These are phyloP conservation scores for Lithohypha guttulata DNA, from an alignment of 2,329 filamentous ascomycete species.

Conservation along the genomic window DNA sequence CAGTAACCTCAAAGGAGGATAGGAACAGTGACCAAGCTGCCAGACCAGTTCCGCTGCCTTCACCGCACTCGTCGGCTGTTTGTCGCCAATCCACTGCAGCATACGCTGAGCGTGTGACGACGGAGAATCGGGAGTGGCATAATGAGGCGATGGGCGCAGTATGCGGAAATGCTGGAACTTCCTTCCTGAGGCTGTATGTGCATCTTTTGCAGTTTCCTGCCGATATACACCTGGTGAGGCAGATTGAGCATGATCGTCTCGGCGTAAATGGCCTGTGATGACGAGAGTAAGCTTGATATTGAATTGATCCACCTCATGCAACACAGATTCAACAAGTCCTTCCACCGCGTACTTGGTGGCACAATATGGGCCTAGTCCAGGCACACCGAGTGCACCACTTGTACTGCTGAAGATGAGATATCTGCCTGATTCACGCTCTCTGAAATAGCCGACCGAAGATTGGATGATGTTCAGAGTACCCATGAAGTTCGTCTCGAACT, in stretches of 20 bases:
- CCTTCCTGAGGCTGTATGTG: conserved; percentile 17
- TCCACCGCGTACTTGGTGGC: conserved; percentile 97
- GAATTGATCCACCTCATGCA: conserved; percentile 86
- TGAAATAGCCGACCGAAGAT: conserved; percentile 75
- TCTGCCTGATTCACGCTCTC: conserved; percentile 61
- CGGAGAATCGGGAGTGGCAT: conserved; percentile 65
- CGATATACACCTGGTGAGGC: conserved; percentile 19
- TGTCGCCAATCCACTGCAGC: conserved; percentile 86
- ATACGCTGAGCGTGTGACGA: conserved; percentile 82
- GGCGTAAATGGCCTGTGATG: conserved; percentile 75
- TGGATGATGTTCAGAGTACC: conserved; percentile 91
- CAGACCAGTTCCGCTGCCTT: conserved; percentile 90
- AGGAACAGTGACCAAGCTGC: conserved; percentile 91
- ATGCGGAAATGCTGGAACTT: conserved; percentile 83
- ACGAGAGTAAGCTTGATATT: conserved; percentile 91
- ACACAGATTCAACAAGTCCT: conserved; percentile 88
- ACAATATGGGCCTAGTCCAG: conserved; percentile 85
- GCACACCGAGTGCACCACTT: conserved; percentile 82
- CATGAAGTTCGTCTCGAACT: conserved; percentile 97
- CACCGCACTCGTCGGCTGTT: conserved; percentile 83
- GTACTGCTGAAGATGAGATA: conserved; percentile 95
- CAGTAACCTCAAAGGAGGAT: conserved; percentile 75
- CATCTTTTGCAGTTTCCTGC: not conserved
- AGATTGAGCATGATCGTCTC: conserved; percentile 53
- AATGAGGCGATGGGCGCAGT: conserved; percentile 72